A percentile compares a stretch with the other conserved stretches of the same genome.
These are phyloP conservation scores for Paecilomyces sp. DNA, from an alignment of 2,329 filamentous ascomycete species.

Conservation along the genomic window DNA sequence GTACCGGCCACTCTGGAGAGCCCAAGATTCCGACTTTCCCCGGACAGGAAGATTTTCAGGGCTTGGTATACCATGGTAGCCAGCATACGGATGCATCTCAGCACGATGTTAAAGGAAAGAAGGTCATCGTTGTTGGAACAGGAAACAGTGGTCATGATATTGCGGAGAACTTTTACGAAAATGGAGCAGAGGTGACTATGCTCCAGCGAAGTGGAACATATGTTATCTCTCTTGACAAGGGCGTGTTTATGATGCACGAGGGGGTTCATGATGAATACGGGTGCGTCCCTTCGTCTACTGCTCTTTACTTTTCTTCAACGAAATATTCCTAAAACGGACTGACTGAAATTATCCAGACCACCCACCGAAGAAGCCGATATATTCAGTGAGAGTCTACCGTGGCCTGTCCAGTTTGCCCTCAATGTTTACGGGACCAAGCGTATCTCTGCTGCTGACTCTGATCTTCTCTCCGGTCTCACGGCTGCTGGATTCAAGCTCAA, in stretches of 20 bases:
- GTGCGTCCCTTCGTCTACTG: not conserved
- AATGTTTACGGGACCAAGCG: slow-evolving; percentile 35
- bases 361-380: slow-evolving; percentile 47
- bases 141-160: slow-evolving; percentile 47
- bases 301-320: not conserved
- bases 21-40: slow-evolving; percentile 35
- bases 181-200: slow-evolving; percentile 47
- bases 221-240: slow-evolving; percentile 40
- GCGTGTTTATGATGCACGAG: slow-evolving; percentile 38
- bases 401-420: slow-evolving; percentile 41
- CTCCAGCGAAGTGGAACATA: slow-evolving; percentile 47
- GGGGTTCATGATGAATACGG: slow-evolving; percentile 39
- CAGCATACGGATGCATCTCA: slow-evolving; percentile 35
- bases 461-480: slow-evolving; percentile 38
- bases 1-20: slow-evolving; percentile 40
- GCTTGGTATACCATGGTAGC: slow-evolving; percentile 38
- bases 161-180: slow-evolving; percentile 44
- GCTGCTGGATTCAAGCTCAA: slow-evolving; percentile 41
- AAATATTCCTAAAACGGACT: not conserved
- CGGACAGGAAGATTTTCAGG: slow-evolving; percentile 35
- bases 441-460: slow-evolving; percentile 36
- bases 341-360: slow-evolving; percentile 20
- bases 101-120: slow-evolving; percentile 33
- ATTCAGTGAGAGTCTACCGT: slow-evolving; percentile 39
- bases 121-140: slow-evolving; percentile 42